phyloP scores from a whole-genome alignment of 345 rosid genomes.

The Cardiospermum halicacabum region DNA sequence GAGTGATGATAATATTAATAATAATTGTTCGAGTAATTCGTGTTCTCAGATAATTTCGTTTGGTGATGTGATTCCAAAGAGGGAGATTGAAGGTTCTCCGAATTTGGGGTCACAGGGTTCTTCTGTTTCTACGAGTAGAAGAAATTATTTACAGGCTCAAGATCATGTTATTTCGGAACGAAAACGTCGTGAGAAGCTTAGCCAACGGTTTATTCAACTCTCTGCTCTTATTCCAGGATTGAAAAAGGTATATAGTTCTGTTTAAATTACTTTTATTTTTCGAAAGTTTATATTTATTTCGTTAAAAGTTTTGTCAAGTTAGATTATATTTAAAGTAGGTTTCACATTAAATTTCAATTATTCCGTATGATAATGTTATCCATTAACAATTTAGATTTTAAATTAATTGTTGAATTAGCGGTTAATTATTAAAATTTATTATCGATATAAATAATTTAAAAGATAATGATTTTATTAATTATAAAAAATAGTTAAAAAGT shows the following conservation, averaged over 20 bases:
- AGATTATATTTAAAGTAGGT: too few relatives aligned
- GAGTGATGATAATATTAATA: slow-evolving; percentile 12
- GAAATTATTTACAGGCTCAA: slow-evolving; percentile 35
- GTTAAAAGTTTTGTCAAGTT: too few relatives aligned
- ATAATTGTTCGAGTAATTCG: slow-evolving; percentile 20
- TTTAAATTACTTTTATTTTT: too few relatives aligned
- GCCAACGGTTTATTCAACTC: slow-evolving; percentile 58
- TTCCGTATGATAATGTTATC: too few relatives aligned
- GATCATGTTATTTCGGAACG: slow-evolving; percentile 77
- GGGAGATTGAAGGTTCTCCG: slow-evolving; percentile 8
- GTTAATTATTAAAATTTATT: too few relatives aligned
- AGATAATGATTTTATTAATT: too few relatives aligned
- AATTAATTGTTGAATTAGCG: too few relatives aligned
- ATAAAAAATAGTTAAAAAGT: too few relatives aligned
- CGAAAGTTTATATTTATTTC: too few relatives aligned
- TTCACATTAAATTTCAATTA: too few relatives aligned
- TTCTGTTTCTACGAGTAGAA: slow-evolving; percentile 20
- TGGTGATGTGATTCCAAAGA: slow-evolving; percentile 18
- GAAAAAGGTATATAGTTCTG: slow-evolving; percentile 62
- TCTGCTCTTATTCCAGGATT: slow-evolving; percentile 72
- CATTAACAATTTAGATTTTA: too few relatives aligned
- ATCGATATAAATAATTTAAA: too few relatives aligned
- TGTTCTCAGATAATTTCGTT: slow-evolving; percentile 40
- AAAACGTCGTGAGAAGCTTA: slow-evolving; percentile 71
- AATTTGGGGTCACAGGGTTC: slow-evolving; percentile 1